Evolutionary conservation across 106 monocot species (phyloP), one percentile per base, ranked within the genome.

Genomic region (Apostasia ramifera): DNA sequence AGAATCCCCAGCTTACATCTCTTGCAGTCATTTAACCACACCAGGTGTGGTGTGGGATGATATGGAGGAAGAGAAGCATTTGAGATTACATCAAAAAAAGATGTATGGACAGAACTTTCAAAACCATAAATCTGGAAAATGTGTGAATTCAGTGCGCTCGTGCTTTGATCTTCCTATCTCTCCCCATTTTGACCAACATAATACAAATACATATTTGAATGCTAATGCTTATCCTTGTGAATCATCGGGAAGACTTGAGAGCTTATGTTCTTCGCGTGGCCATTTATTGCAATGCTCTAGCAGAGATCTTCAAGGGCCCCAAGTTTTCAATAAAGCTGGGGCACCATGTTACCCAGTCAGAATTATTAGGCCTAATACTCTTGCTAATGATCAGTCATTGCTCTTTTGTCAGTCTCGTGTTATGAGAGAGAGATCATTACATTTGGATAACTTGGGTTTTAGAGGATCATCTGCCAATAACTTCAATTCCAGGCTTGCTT

Each of bases 51-150:
- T 40, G 49, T 52, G 40, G 74, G 5, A 47, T 13, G 40, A 45
- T 49, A 10, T 57, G 74, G 74, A 74, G 14, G 74, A 66, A 44
- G 57, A 73, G 65, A 65, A 48, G 11, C 49, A 11, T 66, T 63
- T 40, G 41, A 47, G 43, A 52, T 49, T 59, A 3, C 47, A 68
- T 40, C 67, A 59, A 51, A 58, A 60, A 3, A 67, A 26, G 26
- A 26, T 26, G 26, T 26, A 26, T 26, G 26, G 26, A 26, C 26
- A 26, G 26, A 26, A 26, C 26, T 26, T 67, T 6, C 67, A 75
- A 38, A 75, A 68, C 7, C 55, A 66, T 37, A 55, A 10, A 65
- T 13, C 74, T 57, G 57, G 3, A 58, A 74, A 41, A 48, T 47
- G 46, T 55, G 57, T 73, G 55, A 66, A 73, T 47, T 66, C 13